Conservation (phyloP, 805 yeast species). For the Cyberlindnera mrakii region DNA sequence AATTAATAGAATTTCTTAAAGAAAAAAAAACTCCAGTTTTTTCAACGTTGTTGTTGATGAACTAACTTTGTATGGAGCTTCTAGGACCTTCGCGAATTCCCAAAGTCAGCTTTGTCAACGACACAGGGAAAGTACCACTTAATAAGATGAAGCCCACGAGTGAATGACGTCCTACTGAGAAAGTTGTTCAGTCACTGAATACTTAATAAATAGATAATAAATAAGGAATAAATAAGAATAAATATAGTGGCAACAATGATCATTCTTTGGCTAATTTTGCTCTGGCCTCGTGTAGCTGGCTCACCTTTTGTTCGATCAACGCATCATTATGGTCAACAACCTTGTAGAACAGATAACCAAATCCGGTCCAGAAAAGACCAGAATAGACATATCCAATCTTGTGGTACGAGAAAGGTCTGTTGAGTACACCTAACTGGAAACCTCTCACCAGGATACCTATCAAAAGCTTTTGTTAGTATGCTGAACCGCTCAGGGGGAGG, state of each 20-base stretch:
- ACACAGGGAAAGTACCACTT: too few species aligned
- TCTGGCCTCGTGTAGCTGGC: conserved; percentile 32
- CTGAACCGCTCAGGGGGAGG: neutral
- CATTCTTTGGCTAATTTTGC: conserved; percentile 16
- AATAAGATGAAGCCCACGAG: too few species aligned
- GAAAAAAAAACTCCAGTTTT: too few species aligned
- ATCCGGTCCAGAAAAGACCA: conserved; percentile 37
- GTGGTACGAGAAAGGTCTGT: conserved; percentile 31
- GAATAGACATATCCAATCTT: conserved; percentile 38
- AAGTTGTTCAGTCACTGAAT: too few species aligned
- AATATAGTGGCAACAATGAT: neutral
- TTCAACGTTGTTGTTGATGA: too few species aligned
- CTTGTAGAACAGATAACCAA: conserved; percentile 34
- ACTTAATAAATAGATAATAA: neutral
- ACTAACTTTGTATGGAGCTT: too few species aligned
- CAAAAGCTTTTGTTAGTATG: neutral
- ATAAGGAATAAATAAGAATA: neutral
- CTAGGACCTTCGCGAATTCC: too few species aligned
- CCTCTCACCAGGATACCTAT: conserved; percentile 38
- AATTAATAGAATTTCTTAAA: too few species aligned
- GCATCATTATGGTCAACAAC: conserved; percentile 34
- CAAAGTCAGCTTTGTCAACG: too few species aligned
- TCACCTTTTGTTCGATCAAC: conserved; percentile 31
- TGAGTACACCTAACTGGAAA: conserved; percentile 37
- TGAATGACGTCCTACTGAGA: too few species aligned